Conservation (phyloP, 2,329 filamentous ascomycete species). For the Tolypocladium nubicola region DNA sequence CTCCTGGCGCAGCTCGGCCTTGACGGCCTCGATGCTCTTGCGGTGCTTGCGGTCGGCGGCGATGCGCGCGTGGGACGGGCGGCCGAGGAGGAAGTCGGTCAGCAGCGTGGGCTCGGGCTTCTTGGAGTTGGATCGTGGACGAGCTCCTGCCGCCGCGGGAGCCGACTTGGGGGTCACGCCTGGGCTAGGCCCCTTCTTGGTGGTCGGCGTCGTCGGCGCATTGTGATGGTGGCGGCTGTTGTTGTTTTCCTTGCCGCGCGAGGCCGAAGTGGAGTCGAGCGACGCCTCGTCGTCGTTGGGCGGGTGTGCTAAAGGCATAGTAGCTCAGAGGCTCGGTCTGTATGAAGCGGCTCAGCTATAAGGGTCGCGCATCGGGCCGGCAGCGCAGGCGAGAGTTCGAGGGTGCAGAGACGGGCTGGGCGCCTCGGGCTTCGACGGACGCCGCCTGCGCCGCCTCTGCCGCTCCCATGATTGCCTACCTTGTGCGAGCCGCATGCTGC, state of each 20-base stretch:
- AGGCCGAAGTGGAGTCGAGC: slow-evolving; percentile 4
- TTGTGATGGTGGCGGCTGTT: not conserved
- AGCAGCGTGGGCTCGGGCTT: slow-evolving; percentile 36
- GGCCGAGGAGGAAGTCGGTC: slow-evolving; percentile 46
- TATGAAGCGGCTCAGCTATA: slow-evolving; percentile 4
- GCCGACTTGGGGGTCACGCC: slow-evolving; percentile 30
- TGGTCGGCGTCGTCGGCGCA: slow-evolving; percentile 1
- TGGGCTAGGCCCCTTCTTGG: slow-evolving; percentile 7
- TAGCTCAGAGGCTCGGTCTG: slow-evolving; percentile 6
- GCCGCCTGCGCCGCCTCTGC: not conserved
- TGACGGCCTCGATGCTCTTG: slow-evolving; percentile 48
- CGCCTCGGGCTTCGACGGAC: not conserved
- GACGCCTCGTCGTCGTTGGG: slow-evolving; percentile 10
- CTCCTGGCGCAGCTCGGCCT: slow-evolving; percentile 39
- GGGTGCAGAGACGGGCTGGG: not conserved
- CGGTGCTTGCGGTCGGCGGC: slow-evolving; percentile 41
- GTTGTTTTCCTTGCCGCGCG: slow-evolving; percentile 1
- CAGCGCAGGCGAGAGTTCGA: not conserved
- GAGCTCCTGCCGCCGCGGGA: slow-evolving; percentile 23
- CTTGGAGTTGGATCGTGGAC: slow-evolving; percentile 26
- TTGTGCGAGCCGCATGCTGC: slow-evolving; percentile 8
- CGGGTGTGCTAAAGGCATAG: slow-evolving; percentile 11
- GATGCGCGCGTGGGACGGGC: slow-evolving; percentile 44
- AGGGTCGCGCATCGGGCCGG: not conserved
- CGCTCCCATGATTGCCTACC: slow-evolving; percentile 2